phyloP scores from a whole-genome alignment of 352 stramenopile genomes.

The Globisporangium spinosum region DNA sequence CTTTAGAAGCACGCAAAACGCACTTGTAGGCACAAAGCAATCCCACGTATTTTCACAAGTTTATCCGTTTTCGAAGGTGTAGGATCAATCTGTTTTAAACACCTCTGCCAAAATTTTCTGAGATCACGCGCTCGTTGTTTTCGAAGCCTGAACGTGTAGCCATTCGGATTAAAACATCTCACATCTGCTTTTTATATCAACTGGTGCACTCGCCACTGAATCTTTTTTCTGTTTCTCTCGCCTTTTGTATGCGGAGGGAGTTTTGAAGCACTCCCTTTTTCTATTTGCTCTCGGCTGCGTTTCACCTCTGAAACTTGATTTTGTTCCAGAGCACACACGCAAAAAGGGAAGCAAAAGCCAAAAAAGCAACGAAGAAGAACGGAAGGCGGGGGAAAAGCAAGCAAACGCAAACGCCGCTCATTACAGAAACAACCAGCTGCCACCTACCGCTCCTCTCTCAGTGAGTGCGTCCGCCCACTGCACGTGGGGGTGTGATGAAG shows the following conservation, averaged over 20 bases:
- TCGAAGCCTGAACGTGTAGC: neutral
- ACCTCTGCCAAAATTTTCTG: neutral
- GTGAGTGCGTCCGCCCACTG: neutral
- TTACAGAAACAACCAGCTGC: slow-evolving; percentile 16
- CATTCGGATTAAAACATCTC: neutral
- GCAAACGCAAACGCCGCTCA: neutral
- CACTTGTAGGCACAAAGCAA: neutral
- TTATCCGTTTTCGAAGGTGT: neutral
- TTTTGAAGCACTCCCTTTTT: neutral
- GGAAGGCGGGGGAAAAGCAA: neutral
- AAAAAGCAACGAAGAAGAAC: neutral
- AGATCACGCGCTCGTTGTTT: neutral
- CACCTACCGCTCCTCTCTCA: neutral
- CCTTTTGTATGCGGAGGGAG: neutral
- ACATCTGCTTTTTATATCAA: neutral
- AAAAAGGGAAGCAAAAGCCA: neutral
- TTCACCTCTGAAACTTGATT: slow-evolving; percentile 1
- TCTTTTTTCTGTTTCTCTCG: neutral
- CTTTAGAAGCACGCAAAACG: neutral
- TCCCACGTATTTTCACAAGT: neutral
- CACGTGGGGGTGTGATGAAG: slow-evolving; percentile 13
- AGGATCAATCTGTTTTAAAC: neutral
- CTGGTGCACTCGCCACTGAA: neutral
- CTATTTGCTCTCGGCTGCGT: neutral
- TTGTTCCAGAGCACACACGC: neutral